Evolutionary conservation across 352 stramenopile genomes (phyloP).

Genomic region (Globisporangium middletonii): DNA sequence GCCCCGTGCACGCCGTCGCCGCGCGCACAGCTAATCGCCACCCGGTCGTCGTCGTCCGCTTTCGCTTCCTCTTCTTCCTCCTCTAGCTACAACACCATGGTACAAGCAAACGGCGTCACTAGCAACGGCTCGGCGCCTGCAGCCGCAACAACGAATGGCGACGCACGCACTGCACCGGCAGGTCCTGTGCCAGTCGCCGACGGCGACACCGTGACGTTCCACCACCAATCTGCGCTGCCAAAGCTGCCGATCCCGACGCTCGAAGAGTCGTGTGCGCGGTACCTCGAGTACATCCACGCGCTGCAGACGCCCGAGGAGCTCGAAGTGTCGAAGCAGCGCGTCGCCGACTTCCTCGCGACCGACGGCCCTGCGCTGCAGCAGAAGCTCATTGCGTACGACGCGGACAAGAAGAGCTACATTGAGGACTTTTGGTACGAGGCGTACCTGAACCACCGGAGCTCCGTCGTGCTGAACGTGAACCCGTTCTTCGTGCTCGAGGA

Average conservation of each 20-base stretch:
- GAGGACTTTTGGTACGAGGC: slow-evolving; percentile 96
- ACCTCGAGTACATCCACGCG: slow-evolving; percentile 66
- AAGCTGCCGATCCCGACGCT: slow-evolving; percentile 85
- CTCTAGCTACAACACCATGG: slow-evolving; percentile 1
- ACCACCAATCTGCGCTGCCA: slow-evolving; percentile 61
- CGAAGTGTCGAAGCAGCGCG: slow-evolving; percentile 32
- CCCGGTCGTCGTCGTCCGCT: no score
- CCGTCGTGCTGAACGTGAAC: slow-evolving; percentile 95
- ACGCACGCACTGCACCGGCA: not conserved
- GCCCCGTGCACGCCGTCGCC: not conserved
- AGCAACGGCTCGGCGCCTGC: not conserved
- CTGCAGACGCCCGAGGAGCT: slow-evolving; percentile 73
- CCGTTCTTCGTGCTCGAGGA: slow-evolving; percentile 95
- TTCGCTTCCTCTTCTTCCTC: not conserved
- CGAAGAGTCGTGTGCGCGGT: slow-evolving; percentile 71
- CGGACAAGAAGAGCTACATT: slow-evolving; percentile 78
- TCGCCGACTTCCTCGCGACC: slow-evolving; percentile 51
- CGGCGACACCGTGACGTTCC: slow-evolving; percentile 52
- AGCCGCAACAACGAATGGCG: not conserved
- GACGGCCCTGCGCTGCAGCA: slow-evolving; percentile 73
- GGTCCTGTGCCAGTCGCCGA: not conserved
- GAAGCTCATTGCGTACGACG: slow-evolving; percentile 64
- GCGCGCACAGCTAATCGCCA: no score
- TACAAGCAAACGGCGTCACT: not conserved
- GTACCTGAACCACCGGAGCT: slow-evolving; percentile 91